Evolutionary conservation across 441 rosid genomes (phyloP).

Genomic region (Brassica hybrid): DNA sequence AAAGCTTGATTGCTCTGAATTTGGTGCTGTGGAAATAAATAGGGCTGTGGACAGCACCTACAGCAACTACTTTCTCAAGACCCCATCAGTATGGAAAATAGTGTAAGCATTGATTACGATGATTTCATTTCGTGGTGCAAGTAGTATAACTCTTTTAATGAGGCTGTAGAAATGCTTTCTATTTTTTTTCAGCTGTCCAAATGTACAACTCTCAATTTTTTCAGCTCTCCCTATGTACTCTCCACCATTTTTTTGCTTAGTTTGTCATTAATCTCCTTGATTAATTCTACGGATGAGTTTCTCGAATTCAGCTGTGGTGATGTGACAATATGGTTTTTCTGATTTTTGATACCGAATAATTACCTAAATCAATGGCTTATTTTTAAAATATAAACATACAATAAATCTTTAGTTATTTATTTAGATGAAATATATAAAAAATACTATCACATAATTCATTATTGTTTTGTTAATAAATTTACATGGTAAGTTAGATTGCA

Average conservation of each 20-base stretch:
- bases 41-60: no score
- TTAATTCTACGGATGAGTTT: background rate
- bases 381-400: no score
- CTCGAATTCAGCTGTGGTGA: background rate
- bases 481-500: background rate
- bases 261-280: background rate
- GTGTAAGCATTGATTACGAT: no score
- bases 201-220: no score
- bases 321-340: background rate
- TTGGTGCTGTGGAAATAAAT: no score
- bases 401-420: no score
- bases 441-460: no score
- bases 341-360: background rate
- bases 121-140: background rate
- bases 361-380: background rate
- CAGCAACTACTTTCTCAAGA: no score
- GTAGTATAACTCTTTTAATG: background rate
- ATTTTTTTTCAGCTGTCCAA: no score
- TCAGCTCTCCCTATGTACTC: background rate
- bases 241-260: background rate
- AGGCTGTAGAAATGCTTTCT: background rate
- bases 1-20: no score
- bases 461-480: background rate
- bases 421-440: background rate
- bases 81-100: no score